Conservation (phyloP, 2,329 filamentous ascomycete species). For the Trichoderma afroharzianum region DNA sequence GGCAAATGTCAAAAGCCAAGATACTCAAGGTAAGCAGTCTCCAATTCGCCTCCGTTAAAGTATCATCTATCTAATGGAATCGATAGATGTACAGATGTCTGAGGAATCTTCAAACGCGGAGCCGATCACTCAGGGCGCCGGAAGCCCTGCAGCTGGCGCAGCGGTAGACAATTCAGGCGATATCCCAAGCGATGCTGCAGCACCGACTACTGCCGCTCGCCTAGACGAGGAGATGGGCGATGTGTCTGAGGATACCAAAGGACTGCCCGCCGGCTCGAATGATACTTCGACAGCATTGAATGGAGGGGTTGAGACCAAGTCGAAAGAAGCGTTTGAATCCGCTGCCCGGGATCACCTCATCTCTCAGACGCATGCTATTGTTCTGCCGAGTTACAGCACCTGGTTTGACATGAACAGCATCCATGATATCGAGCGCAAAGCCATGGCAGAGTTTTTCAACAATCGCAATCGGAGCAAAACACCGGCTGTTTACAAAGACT, state of each 20-base stretch:
- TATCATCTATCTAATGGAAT: neutral
- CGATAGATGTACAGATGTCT: constrained; percentile 61
- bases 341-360: constrained; percentile 89
- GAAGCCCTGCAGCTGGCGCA: constrained; percentile 53
- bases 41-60: neutral
- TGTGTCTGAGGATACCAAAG: constrained; percentile 51
- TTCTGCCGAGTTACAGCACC: constrained; percentile 93
- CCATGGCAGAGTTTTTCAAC: constrained; percentile 97
- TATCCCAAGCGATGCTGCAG: constrained; percentile 57
- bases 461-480: constrained; percentile 98
- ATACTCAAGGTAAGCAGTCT: constrained; percentile 44
- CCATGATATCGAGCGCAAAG: constrained; percentile 88
- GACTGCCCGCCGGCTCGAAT: constrained; percentile 39
- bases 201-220: constrained; percentile 55
- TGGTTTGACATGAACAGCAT: constrained; percentile 99
- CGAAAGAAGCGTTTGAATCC: constrained; percentile 77
- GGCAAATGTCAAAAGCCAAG: constrained; percentile 38
- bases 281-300: constrained; percentile 48
- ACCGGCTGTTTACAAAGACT: constrained; percentile 94
- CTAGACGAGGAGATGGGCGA: constrained; percentile 83
- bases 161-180: constrained; percentile 63
- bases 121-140: constrained; percentile 58
- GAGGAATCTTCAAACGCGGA: constrained; percentile 45
- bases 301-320: constrained; percentile 57
- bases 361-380: constrained; percentile 90